Conservation (phyloP, 768 basidiomycete species). For the Boletus tomentosulus region DNA sequence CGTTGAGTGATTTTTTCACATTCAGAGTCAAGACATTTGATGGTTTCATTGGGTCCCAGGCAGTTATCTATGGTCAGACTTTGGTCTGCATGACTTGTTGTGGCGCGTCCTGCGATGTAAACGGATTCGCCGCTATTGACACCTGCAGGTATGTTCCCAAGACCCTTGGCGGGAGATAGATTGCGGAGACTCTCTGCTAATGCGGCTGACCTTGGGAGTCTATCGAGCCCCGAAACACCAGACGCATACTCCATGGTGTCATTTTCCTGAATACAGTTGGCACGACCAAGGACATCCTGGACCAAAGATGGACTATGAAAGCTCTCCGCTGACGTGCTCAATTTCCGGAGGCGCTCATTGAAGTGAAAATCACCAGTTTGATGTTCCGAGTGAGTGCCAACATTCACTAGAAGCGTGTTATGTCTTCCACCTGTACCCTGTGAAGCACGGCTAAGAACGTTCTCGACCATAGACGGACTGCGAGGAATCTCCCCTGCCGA, state of each 20-base stretch:
- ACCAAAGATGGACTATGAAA: neutral
- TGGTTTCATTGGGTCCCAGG: neutral
- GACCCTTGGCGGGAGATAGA: neutral
- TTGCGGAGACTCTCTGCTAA: neutral
- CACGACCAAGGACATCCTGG: neutral
- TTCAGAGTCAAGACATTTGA: neutral
- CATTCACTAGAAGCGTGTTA: neutral
- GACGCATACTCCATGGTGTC: neutral
- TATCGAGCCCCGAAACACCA: neutral
- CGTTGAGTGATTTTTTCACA: slow-evolving; percentile 4
- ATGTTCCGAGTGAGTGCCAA: neutral
- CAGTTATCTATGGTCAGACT: neutral
- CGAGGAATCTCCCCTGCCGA: neutral
- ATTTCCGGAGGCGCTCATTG: neutral
- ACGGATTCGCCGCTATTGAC: neutral
- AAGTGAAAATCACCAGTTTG: neutral
- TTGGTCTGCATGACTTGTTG: neutral
- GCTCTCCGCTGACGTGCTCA: neutral
- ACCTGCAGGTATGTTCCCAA: neutral
- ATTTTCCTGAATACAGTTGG: neutral
- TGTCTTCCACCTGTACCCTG: neutral
- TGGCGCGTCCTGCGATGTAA: neutral
- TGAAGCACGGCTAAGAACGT: neutral
- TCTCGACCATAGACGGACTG: neutral
- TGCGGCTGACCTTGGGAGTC: neutral